Base-by-base conservation (phyloP, 805 yeast genomes). In the Saccharomycopsis fibuligera region DNA sequence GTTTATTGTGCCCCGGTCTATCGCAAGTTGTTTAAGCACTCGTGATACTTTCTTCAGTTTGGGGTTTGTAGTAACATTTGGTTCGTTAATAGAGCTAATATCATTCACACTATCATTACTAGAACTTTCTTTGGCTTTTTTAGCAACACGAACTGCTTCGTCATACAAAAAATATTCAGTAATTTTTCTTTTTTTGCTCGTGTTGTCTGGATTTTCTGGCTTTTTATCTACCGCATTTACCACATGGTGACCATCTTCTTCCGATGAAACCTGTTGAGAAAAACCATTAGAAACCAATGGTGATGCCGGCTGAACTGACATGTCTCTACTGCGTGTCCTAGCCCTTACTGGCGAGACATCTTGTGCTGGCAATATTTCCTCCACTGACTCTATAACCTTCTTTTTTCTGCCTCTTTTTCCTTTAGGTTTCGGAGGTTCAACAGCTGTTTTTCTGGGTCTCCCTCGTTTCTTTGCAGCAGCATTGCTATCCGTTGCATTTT, bases 381-480 rank as follows among this genome's bases (percentile, higher is more conserved):
- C 10, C 10, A 8, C 31, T 27, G 8, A 8, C 31, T 27, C 31
- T 27, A 8, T 27, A 12, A 27, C 31, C 31, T 27, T 27, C 10
- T 8, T 12, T 8, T 12, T 27, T 8, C 31, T 12, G 8, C 12
- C 12, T 8, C 10, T 8, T 27, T 12, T 27, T 8, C 31, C 31
- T 27, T 27, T 27, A 27, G 10, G 31, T 27, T 27, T 27, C 8
- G 31, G 31, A 8, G 12, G 10, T 12, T 27, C 12, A 12, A 12
- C 38, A 30, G 37, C 25, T 12, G 27, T 31, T 23, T 42, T 42
- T 29, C 25, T 29, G 6, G 45, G 45, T 42, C 45, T 42, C 9
- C 45, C 45, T 42, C 45, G 27, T 21, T 31, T 42, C 39, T 21
- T n/a, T n/a, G n/a, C n/a, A n/a, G n/a, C n/a, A n/a, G n/a, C n/a